phyloP scores from a whole-genome alignment of 148 eudicot genomes.

The Vaccinium vitisidaea region DNA sequence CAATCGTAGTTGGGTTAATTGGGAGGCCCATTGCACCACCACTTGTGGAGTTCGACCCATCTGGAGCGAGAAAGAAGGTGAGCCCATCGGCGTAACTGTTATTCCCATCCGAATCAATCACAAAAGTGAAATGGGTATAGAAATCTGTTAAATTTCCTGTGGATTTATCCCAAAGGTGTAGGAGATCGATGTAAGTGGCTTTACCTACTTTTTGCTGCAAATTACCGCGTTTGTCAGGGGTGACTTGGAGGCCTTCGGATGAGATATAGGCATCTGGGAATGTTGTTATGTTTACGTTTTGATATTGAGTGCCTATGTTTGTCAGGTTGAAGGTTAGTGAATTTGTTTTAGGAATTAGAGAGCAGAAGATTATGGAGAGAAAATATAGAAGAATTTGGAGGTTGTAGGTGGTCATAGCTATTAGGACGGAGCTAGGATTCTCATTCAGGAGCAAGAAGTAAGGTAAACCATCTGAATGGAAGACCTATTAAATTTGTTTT shows the following conservation, averaged over 20 bases:
- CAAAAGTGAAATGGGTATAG: constrained; percentile 28
- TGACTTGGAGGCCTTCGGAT: constrained; percentile 5
- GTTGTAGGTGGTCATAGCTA: background rate
- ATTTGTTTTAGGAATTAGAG: background rate
- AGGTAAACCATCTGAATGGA: too few species aligned
- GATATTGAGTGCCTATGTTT: background rate
- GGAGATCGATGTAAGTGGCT: constrained; percentile 17
- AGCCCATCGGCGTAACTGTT: constrained; percentile 18
- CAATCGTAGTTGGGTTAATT: background rate
- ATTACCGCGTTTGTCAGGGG: background rate
- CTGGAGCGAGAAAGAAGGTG: constrained; percentile 31
- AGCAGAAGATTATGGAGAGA: background rate
- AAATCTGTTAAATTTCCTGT: constrained; percentile 27
- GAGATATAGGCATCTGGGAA: constrained; percentile 3
- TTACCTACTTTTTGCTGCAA: constrained; percentile 13
- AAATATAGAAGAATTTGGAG: background rate
- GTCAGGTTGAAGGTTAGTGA: constrained; percentile 12
- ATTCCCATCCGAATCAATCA: constrained; percentile 10
- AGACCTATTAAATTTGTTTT: too few species aligned
- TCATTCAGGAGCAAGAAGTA: too few species aligned
- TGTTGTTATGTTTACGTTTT: background rate
- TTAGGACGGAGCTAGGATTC: too few species aligned
- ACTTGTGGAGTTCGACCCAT: background rate
- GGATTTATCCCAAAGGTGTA: constrained; percentile 29
- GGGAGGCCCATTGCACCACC: background rate